A percentile compares a stretch with the other conserved stretches of the same genome.
Evolutionary conservation across 352 stramenopile genomes (phyloP).

Genomic region (Pythium diclinum): DNA sequence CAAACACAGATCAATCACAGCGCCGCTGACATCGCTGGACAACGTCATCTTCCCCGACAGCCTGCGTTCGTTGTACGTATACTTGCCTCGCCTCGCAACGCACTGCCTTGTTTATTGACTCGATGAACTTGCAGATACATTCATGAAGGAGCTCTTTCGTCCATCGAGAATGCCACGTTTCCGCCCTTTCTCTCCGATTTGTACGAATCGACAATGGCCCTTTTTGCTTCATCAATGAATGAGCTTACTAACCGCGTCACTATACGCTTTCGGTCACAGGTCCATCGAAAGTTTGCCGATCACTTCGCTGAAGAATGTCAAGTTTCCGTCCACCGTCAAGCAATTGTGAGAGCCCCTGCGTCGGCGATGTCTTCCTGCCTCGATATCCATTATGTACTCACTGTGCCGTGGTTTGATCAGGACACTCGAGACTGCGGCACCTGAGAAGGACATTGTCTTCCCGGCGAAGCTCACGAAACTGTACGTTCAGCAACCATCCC

Average conservation of each 20-base stretch:
- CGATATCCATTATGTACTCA: background rate
- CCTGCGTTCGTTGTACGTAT: background rate
- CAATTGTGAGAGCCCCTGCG: background rate
- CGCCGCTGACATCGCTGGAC: background rate
- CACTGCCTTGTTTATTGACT: background rate
- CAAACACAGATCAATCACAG: too few relatives aligned
- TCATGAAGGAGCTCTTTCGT: too few relatives aligned
- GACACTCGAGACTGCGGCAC: background rate
- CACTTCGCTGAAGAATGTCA: background rate
- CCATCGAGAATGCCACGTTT: too few relatives aligned
- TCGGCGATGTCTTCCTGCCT: too few relatives aligned
- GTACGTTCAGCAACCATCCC: background rate
- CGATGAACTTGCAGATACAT: background rate
- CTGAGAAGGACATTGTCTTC: background rate
- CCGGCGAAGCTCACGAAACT: background rate
- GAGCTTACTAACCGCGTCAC: background rate
- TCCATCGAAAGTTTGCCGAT: background rate
- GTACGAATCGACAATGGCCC: too few relatives aligned
- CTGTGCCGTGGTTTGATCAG: background rate
- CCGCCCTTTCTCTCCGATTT: too few relatives aligned
- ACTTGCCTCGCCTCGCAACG: too few relatives aligned
- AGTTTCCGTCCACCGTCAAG: background rate
- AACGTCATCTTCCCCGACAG: background rate
- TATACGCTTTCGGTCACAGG: background rate
- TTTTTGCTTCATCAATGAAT: background rate